A percentile compares a stretch with the other conserved stretches of the same genome.
phyloP scores from a whole-genome alignment of 1,139 yeast genomes.

The Zhuliangozyma blackwelliae region DNA sequence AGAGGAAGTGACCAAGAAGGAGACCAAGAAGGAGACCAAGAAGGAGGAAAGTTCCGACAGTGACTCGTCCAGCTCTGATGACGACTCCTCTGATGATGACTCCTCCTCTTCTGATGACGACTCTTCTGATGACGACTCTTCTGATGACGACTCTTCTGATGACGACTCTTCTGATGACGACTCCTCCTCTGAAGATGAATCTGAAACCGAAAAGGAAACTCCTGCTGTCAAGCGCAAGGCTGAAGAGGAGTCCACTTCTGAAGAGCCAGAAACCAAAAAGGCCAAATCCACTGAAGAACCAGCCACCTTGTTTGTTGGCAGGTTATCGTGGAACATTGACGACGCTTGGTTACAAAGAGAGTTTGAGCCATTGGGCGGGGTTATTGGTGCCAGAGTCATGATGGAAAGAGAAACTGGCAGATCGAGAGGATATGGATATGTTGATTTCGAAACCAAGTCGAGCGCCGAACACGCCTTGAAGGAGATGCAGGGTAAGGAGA shows the following conservation, averaged over 20 bases:
- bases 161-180: constrained; percentile 17
- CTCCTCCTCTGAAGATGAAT: constrained; percentile 18
- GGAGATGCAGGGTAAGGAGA: constrained; percentile 86
- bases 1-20: constrained; percentile 16
- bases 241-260: constrained; percentile 21
- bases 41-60: constrained; percentile 21
- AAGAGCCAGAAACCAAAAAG: constrained; percentile 35
- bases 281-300: constrained; percentile 49
- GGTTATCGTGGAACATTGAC: constrained; percentile 96
- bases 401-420: constrained; percentile 89
- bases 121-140: constrained; percentile 6
- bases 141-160: constrained; percentile 22
- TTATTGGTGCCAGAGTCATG: constrained; percentile 84
- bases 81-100: constrained; percentile 15
- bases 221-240: constrained; percentile 33
- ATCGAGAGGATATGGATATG: constrained; percentile 97
- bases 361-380: constrained; percentile 81
- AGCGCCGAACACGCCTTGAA: constrained; percentile 86
- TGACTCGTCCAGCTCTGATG: constrained; percentile 8
- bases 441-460: constrained; percentile 76
- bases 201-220: constrained; percentile 17
- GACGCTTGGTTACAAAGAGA: constrained; percentile 89
- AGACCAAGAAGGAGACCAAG: constrained; percentile 15
- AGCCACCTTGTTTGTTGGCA: constrained; percentile 91
- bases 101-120: constrained; percentile 15